Evolutionary conservation across 257 asterid genomes (phyloP), one percentile per base, ranked within the genome.

Genomic region (Solanum tarapatanum): DNA sequence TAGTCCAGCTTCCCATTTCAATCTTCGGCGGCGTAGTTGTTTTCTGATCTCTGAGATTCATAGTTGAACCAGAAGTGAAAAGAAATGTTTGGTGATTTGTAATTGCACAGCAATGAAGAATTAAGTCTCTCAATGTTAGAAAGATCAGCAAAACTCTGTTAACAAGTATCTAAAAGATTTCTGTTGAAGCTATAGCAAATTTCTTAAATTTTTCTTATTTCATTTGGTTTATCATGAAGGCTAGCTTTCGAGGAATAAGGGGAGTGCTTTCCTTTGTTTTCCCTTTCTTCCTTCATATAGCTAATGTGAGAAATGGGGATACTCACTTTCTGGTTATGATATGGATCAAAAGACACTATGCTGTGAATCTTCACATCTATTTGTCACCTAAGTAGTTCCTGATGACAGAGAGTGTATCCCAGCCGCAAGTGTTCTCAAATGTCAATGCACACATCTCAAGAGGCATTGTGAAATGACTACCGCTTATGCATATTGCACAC

Each of bases 1-100:
- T 91, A 70, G 92, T 94, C 98, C 98, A 95, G 86, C 94, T 89
- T 80, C 96, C 95, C 75, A 5, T 84, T 87, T 93, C 93, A 77
- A 83, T 90, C 91, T 91, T 92, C 33, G 91, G 92, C 86, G 82
- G 86, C 51, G 41, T 62, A 84, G 90, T 86, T 86, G 87, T 83
- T 87, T 84, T 90, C 86, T 72, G 92, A 90, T 85, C 90, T 89
- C 86, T 90, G 85, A 90, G 66, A 79, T 60, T 90, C 87, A 64
- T 85, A 73, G 89, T 87, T 75, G 83, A 60, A 87, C 93, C 91
- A 89, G 77, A 90, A 89, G 43, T 74, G 87, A 70, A 51, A 87
- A 87, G 86, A 85, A 51, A 32, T 58, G 21, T 33, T 28, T 87
- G 75, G 82, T 86, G 76, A 66, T 23, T 75, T 37, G 73, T 12